These are phyloP conservation scores for Byssoonygena ceratinophila DNA, from an alignment of 2,329 filamentous ascomycete species.

Conservation along the genomic window DNA sequence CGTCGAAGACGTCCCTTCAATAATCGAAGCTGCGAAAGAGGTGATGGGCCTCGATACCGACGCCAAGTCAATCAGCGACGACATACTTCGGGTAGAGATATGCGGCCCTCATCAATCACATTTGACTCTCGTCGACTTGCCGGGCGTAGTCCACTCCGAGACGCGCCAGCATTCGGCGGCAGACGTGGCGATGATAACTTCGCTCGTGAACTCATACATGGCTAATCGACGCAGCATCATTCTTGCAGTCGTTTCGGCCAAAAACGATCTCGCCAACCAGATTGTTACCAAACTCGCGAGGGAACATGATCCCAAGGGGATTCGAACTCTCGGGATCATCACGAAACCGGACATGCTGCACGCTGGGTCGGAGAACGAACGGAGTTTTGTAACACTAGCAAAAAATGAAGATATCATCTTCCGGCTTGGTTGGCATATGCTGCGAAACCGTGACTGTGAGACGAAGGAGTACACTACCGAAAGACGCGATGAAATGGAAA, in stretches of 20 bases:
- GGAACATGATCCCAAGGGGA: slow-evolving; percentile 20
- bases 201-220: slow-evolving; percentile 41
- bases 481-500: slow-evolving; percentile 20
- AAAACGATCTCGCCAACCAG: slow-evolving; percentile 47
- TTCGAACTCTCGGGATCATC: slow-evolving; percentile 26
- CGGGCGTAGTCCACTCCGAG: slow-evolving; percentile 13
- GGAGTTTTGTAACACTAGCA: slow-evolving; percentile 19
- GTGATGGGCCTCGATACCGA: slow-evolving; percentile 14
- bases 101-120: slow-evolving; percentile 13
- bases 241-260: slow-evolving; percentile 45
- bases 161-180: slow-evolving; percentile 13
- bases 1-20: slow-evolving; percentile 5
- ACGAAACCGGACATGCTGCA: slow-evolving; percentile 26
- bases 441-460: slow-evolving; percentile 21
- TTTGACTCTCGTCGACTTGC: slow-evolving; percentile 16
- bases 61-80: slow-evolving; percentile 7
- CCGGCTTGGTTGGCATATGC: slow-evolving; percentile 24
- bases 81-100: slow-evolving; percentile 14
- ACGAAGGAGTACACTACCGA: slow-evolving; percentile 8
- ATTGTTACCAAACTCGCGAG: slow-evolving; percentile 36
- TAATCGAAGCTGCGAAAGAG: slow-evolving; percentile 12
- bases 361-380: slow-evolving; percentile 22
- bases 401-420: slow-evolving; percentile 22
- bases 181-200: slow-evolving; percentile 18
- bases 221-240: slow-evolving; percentile 49